phyloP scores from a whole-genome alignment of 2,329 filamentous ascomycete species.

The Graphiopsis chlorocephala region DNA sequence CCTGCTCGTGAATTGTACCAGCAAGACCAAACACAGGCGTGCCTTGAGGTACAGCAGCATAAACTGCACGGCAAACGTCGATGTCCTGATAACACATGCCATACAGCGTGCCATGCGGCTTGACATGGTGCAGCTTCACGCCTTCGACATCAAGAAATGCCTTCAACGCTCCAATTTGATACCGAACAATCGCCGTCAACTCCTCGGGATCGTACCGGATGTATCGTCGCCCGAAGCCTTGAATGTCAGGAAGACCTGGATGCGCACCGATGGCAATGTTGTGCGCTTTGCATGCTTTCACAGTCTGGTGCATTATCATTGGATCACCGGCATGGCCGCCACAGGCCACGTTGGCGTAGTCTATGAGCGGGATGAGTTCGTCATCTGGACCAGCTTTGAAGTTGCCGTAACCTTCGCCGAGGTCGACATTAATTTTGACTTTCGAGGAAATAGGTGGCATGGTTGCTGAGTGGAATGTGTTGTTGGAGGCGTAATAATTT shows the following conservation, averaged over 20 bases:
- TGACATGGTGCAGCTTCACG: conserved; percentile 59
- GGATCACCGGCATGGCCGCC: conserved; percentile 52
- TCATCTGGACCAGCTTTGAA: conserved; percentile 56
- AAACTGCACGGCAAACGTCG: conserved; percentile 53
- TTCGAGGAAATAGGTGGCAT: conserved; percentile 53
- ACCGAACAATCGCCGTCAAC: conserved; percentile 46
- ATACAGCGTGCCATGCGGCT: conserved; percentile 59
- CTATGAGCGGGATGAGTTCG: conserved; percentile 59
- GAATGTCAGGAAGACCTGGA: conserved; percentile 62
- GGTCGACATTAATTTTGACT: conserved; percentile 54
- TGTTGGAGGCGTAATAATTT: background rate
- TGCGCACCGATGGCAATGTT: conserved; percentile 60
- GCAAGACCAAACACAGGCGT: conserved; percentile 54
- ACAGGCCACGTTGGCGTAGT: conserved; percentile 62
- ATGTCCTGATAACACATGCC: conserved; percentile 53
- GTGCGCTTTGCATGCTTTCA: conserved; percentile 57
- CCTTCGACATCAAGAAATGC: conserved; percentile 58
- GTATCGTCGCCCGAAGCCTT: conserved; percentile 62
- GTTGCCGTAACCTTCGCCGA: conserved; percentile 54
- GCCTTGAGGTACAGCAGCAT: conserved; percentile 51
- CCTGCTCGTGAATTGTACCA: conserved; percentile 54
- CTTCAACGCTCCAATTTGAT: conserved; percentile 63
- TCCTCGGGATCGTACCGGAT: conserved; percentile 13
- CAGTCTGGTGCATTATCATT: conserved; percentile 61
- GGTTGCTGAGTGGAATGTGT: conserved; percentile 14